Percentiles rank a stretch among this genome's conserved stretches.
Conservation (phyloP, 345 rosid genomes). For the Sapria himalayana region DNA sequence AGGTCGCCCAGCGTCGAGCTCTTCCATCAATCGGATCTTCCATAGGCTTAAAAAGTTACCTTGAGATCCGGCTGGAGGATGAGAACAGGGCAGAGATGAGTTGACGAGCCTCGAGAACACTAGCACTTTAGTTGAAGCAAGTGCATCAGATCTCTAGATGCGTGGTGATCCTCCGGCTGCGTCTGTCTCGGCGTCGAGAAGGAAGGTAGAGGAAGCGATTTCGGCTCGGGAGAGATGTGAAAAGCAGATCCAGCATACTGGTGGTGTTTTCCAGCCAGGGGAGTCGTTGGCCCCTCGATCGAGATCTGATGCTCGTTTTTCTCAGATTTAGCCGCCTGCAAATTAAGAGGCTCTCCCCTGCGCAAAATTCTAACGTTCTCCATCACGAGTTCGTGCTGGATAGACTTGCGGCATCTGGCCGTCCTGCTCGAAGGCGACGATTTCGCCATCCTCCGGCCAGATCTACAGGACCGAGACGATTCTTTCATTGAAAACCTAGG, state of each 20-base stretch:
- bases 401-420: not conserved
- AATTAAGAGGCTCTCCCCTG: slow-evolving; percentile 35
- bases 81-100: not conserved
- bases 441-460: slow-evolving; percentile 14
- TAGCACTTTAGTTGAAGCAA: slow-evolving; percentile 41
- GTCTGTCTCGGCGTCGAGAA: slow-evolving; percentile 23
- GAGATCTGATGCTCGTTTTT: slow-evolving; percentile 7
- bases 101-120: slow-evolving; percentile 3
- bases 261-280: slow-evolving; percentile 13
- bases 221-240: slow-evolving; percentile 36
- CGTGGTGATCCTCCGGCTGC: slow-evolving; percentile 24
- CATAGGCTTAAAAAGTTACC: no score
- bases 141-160: slow-evolving; percentile 39
- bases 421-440: slow-evolving; percentile 16
- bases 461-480: slow-evolving; percentile 12
- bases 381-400: slow-evolving; percentile 9
- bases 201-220: slow-evolving; percentile 32
- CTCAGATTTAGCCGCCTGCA: slow-evolving; percentile 6
- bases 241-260: slow-evolving; percentile 41
- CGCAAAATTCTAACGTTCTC: slow-evolving; percentile 29
- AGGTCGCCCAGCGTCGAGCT: no score
- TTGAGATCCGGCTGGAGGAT: not conserved
- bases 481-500: slow-evolving; percentile 22
- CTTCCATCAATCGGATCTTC: no score
- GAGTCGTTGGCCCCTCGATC: slow-evolving; percentile 10